Base-by-base conservation (phyloP, 2,329 filamentous ascomycete genomes). In the Curvularia lunata region DNA sequence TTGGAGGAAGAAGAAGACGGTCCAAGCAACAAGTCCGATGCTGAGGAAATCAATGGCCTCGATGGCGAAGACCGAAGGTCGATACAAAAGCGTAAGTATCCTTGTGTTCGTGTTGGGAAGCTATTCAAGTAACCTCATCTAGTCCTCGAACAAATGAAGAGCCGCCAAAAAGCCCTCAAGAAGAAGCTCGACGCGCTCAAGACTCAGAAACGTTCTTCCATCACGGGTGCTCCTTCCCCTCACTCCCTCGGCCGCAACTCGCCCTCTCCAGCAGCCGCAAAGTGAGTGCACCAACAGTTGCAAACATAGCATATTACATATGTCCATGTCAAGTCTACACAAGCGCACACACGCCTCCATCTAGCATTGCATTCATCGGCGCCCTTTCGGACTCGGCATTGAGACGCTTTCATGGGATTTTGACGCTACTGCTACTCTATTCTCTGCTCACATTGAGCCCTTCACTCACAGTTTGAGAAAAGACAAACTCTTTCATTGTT, bases 1-100 rank as follows among this genome's bases (percentile, higher is more conserved):
- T 80, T 99, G 56, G 95, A 99, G 68, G 89, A 85, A 46, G 92
- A 96, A 58, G 92, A 87, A 48, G 80, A 83, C 59, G 79, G 65
- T 75, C 77, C 78, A 9, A 67, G 83, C 76, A 62, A 83, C 23
- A 78, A 76, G 49, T 73, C 75, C 47, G 70, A 77, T 10, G 78
- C 84, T 78, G 81, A 81, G 19, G 79, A 80, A 23, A 79, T 84
- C 53, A 81, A 82, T 65, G 83, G 83, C 9, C 77, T 85, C 64
- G 88, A 91, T 75, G 81, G 81, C 56, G 90, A 92, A 64, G 90
- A 93, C 75, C 85, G 90, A 69, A 85, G 89, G 68, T 85, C 88
- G 52, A 87, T 93, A 52, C 81, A 88, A 66, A 91, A 88, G 75
- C 86, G 90, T 92, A 82, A 80, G 86, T 80, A 0, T 18, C 32